A percentile compares a stretch with the other conserved stretches of the same genome.
phyloP scores from a whole-genome alignment of 2,329 filamentous ascomycete species.

The Pyricularia sp. region DNA sequence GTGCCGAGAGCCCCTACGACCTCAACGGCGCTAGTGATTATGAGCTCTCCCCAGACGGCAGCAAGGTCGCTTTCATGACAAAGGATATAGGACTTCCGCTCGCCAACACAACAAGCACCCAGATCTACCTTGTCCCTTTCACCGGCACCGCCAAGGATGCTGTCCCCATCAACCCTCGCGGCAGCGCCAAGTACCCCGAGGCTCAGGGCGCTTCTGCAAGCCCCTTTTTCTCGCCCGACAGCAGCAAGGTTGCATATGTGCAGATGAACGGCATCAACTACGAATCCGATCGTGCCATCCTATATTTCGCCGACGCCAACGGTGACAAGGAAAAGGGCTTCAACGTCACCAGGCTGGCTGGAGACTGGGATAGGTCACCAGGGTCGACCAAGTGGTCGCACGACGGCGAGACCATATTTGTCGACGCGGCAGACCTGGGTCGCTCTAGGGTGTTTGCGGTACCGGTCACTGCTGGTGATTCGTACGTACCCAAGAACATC shows the following conservation, averaged over 20 bases:
- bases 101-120: conserved; percentile 35
- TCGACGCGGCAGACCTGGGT: conserved; percentile 17
- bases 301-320: conserved; percentile 15
- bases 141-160: conserved; percentile 16
- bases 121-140: conserved; percentile 22
- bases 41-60: conserved; percentile 36
- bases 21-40: conserved; percentile 45
- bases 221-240: conserved; percentile 41
- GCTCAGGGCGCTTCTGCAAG: conserved; percentile 20
- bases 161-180: conserved; percentile 20
- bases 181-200: conserved; percentile 14
- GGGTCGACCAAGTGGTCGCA: conserved; percentile 13
- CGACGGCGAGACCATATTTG: conserved; percentile 15
- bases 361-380: conserved; percentile 18
- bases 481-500: conserved; percentile 18
- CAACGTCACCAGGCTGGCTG: conserved; percentile 18
- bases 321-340: conserved; percentile 34
- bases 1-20: conserved; percentile 32
- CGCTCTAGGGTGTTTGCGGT: conserved; percentile 19
- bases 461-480: conserved; percentile 12
- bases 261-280: conserved; percentile 48
- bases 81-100: conserved; percentile 41
- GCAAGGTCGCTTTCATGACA: conserved; percentile 36
- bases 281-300: conserved; percentile 29
- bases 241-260: conserved; percentile 44